Conservation (phyloP, 805 yeast genomes). For the Pichia scutulata region DNA sequence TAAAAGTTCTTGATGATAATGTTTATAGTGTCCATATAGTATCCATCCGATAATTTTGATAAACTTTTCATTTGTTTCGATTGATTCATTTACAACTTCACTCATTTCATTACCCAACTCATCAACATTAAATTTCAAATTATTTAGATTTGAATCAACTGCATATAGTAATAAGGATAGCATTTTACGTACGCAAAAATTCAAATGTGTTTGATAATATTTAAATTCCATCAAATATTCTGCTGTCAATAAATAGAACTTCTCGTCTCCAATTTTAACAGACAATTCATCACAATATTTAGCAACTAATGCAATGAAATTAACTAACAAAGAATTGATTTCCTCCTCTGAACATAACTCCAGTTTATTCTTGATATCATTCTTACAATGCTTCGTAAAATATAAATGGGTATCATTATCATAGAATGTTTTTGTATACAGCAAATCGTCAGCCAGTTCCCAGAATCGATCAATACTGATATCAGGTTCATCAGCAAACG, state of each 20-base stretch:
- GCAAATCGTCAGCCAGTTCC: slow-evolving; percentile 25
- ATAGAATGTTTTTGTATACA: slow-evolving; percentile 23
- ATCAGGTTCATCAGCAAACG: background rate
- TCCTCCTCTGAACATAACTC: slow-evolving; percentile 23
- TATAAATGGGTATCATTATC: slow-evolving; percentile 20
- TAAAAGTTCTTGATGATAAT: slow-evolving; percentile 26
- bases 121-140: slow-evolving; percentile 15
- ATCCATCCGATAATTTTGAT: slow-evolving; percentile 29
- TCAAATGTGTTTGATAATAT: slow-evolving; percentile 30
- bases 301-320: slow-evolving; percentile 26
- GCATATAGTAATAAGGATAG: slow-evolving; percentile 35
- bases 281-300: slow-evolving; percentile 22
- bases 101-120: slow-evolving; percentile 12
- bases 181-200: slow-evolving; percentile 43
- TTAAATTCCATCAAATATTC: slow-evolving; percentile 19
- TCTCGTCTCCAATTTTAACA: slow-evolving; percentile 15
- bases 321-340: slow-evolving; percentile 29
- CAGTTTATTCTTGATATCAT: slow-evolving; percentile 6
- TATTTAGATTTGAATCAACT: slow-evolving; percentile 19
- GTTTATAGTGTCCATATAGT: slow-evolving; percentile 19
- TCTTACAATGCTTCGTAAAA: slow-evolving; percentile 15
- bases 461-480: slow-evolving; percentile 23
- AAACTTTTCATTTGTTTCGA: slow-evolving; percentile 24
- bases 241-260: slow-evolving; percentile 23
- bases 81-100: slow-evolving; percentile 16